Conservation (phyloP, 2,329 filamentous ascomycete species). For the Penicillium olsonii region DNA sequence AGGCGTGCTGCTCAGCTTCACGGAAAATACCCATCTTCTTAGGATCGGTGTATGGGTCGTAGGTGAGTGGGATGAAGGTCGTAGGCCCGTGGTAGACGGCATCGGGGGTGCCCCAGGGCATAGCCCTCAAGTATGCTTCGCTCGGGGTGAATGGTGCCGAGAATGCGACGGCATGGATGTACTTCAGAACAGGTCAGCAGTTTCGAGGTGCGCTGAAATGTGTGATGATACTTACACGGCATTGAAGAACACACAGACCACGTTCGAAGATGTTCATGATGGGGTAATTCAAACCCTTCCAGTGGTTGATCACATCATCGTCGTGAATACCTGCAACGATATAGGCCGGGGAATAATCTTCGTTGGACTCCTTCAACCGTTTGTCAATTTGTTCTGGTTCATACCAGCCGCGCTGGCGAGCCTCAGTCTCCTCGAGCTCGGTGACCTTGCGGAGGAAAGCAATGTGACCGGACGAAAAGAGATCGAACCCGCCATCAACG, state of each 20-base stretch:
- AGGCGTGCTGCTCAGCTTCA: slow-evolving; percentile 75
- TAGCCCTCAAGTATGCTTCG: slow-evolving; percentile 70
- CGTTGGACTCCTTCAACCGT: slow-evolving; percentile 63
- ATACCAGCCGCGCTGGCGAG: slow-evolving; percentile 72
- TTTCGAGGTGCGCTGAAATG: neutral
- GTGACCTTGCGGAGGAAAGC: slow-evolving; percentile 84
- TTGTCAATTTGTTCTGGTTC: slow-evolving; percentile 63
- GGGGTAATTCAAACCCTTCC: slow-evolving; percentile 97
- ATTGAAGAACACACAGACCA: slow-evolving; percentile 91
- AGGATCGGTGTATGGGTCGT: slow-evolving; percentile 78
- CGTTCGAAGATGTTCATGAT: slow-evolving; percentile 99
- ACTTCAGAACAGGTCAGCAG: slow-evolving; percentile 52
- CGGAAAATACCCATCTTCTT: slow-evolving; percentile 82
- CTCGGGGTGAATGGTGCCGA: slow-evolving; percentile 85
- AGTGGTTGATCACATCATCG: slow-evolving; percentile 90
- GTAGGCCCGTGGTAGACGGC: slow-evolving; percentile 97
- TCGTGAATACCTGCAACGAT: slow-evolving; percentile 94
- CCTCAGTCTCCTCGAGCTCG: slow-evolving; percentile 70
- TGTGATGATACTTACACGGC: slow-evolving; percentile 63
- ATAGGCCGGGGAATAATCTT: slow-evolving; percentile 79
- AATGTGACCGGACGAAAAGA: slow-evolving; percentile 96
- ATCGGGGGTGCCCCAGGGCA: slow-evolving; percentile 73
- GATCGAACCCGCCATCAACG: slow-evolving; percentile 93
- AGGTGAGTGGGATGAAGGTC: slow-evolving; percentile 75
- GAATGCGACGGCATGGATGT: slow-evolving; percentile 84